phyloP scores from a whole-genome alignment of 352 stramenopile species.

The Thraustochytrium striatum region DNA sequence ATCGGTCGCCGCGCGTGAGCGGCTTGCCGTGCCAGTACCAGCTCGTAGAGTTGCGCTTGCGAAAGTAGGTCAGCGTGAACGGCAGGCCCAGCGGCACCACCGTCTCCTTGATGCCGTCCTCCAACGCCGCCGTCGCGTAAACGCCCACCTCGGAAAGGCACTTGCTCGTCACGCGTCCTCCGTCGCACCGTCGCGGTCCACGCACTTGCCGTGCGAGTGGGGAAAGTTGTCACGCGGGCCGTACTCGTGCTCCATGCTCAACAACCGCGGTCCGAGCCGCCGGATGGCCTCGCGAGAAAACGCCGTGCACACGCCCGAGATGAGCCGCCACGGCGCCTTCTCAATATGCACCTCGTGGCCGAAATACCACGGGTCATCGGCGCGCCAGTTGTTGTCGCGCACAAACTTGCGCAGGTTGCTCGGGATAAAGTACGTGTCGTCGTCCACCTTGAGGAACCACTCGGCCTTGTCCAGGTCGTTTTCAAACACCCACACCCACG shows the following conservation, averaged over 20 bases:
- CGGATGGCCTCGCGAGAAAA: slow-evolving; percentile 5
- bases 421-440: slow-evolving; percentile 46
- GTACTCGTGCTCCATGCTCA: slow-evolving; percentile 18
- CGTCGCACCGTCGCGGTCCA: slow-evolving; percentile 43
- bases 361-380: slow-evolving; percentile 40
- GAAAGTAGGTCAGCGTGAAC: slow-evolving; percentile 14
- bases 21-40: slow-evolving; percentile 39
- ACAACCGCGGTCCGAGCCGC: not conserved
- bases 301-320: slow-evolving; percentile 30
- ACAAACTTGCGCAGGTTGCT: slow-evolving; percentile 19
- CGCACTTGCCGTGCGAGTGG: slow-evolving; percentile 33
- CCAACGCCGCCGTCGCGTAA: slow-evolving; percentile 31
- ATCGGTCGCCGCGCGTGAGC: not conserved
- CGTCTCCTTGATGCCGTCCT: slow-evolving; percentile 10
- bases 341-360: slow-evolving; percentile 5
- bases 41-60: slow-evolving; percentile 2
- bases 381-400: slow-evolving; percentile 16
- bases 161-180: slow-evolving; percentile 43
- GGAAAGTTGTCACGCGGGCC: slow-evolving; percentile 30
- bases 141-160: slow-evolving; percentile 33
- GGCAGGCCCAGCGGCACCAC: slow-evolving; percentile 13
- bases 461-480: slow-evolving; percentile 13
- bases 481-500: slow-evolving; percentile 9
- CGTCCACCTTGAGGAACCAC: slow-evolving; percentile 49
- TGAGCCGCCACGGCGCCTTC: not conserved